These are phyloP conservation scores for Centella asiatica DNA, from an alignment of 129 eudicot genomes.

Conservation along the genomic window DNA sequence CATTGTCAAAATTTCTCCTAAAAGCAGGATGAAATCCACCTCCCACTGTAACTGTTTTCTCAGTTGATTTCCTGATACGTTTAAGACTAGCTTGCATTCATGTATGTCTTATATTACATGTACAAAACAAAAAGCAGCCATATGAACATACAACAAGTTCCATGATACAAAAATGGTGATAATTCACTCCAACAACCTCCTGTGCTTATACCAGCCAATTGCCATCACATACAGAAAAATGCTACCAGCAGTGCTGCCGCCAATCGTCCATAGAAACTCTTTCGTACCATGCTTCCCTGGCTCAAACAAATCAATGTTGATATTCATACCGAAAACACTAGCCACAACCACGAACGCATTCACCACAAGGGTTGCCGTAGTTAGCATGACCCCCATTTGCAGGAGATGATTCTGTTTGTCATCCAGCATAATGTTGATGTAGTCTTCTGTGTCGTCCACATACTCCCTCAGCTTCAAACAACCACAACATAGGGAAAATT, in stretches of 20 bases:
- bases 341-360: conserved; percentile 72
- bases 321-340: conserved; percentile 77
- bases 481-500: background rate
- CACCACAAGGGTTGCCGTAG: conserved; percentile 59
- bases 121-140: too few relatives aligned
- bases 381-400: conserved; percentile 81
- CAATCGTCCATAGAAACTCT: conserved; percentile 59
- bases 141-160: too few relatives aligned
- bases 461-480: conserved; percentile 58
- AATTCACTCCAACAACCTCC: conserved; percentile 48
- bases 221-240: conserved; percentile 52
- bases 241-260: conserved; percentile 56
- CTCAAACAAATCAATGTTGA: conserved; percentile 47
- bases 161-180: too few relatives aligned
- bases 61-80: too few relatives aligned
- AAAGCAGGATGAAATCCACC: too few relatives aligned
- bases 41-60: too few relatives aligned
- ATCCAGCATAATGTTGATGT: conserved; percentile 83
- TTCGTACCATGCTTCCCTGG: conserved; percentile 28
- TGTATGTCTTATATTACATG: too few relatives aligned
- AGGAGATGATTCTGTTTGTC: conserved; percentile 81
- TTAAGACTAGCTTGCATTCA: too few relatives aligned
- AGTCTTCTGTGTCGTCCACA: conserved; percentile 84
- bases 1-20: too few relatives aligned
- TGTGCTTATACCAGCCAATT: conserved; percentile 65